phyloP scores from a whole-genome alignment of 176 grass and related monocot genomes.

The Pharus latifolius region DNA sequence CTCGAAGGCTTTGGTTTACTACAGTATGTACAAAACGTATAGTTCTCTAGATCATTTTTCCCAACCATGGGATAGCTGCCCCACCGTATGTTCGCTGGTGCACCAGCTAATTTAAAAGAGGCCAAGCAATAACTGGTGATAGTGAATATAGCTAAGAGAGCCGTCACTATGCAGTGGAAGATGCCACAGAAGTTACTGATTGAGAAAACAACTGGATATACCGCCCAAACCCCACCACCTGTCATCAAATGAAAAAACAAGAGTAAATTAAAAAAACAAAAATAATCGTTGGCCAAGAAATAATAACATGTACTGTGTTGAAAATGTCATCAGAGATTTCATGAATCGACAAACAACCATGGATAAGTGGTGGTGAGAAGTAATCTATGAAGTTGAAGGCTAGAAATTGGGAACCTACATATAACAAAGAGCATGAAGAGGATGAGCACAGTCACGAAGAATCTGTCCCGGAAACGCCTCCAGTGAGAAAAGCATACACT shows the following conservation, averaged over 20 bases:
- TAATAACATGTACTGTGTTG: background rate
- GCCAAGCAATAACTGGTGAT: slow-evolving; percentile 71
- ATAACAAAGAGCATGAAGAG: slow-evolving; percentile 86
- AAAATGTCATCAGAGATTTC: background rate
- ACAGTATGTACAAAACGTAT: slow-evolving; percentile 82
- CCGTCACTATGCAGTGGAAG: slow-evolving; percentile 65
- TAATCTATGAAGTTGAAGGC: background rate
- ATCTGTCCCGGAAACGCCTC: slow-evolving; percentile 57
- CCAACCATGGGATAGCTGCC: slow-evolving; percentile 85
- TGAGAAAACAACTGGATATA: slow-evolving; percentile 79
- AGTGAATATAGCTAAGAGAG: slow-evolving; percentile 52
- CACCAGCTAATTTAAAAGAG: slow-evolving; percentile 60
- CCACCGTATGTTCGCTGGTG: slow-evolving; percentile 57
- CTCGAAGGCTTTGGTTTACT: slow-evolving; percentile 80
- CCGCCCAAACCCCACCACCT: slow-evolving; percentile 84
- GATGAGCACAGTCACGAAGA: slow-evolving; percentile 66
- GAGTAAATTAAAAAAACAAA: background rate
- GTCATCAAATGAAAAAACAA: slow-evolving; percentile 8
- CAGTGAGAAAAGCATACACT: slow-evolving; percentile 68
- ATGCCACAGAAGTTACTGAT: slow-evolving; percentile 64
- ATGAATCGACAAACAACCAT: background rate
- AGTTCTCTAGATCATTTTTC: slow-evolving; percentile 78
- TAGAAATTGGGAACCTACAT: slow-evolving; percentile 41
- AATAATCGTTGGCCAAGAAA: background rate
- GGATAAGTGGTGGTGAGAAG: background rate